Evolutionary conservation across 345 rosid species (phyloP).

Genomic region (Cardamine occulta): DNA sequence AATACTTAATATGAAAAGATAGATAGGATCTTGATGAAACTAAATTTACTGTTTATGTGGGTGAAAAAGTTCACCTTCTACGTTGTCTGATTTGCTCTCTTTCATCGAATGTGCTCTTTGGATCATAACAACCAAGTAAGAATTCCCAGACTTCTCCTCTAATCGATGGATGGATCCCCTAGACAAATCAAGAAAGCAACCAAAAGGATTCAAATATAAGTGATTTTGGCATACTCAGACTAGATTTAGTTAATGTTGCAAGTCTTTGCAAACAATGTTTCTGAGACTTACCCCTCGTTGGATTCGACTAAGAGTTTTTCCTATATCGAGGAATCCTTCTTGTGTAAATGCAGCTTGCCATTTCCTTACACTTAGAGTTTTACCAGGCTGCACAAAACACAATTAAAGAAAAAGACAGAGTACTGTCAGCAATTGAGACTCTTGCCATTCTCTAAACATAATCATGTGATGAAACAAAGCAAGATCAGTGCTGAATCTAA

Average conservation of each 20-base stretch:
- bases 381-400: constrained; percentile 74
- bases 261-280: constrained; percentile 9
- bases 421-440: constrained; percentile 10
- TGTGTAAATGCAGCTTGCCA: constrained; percentile 90
- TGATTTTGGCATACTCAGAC: neutral
- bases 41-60: neutral
- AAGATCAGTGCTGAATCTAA: neutral
- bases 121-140: constrained; percentile 91
- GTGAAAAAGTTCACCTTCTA: constrained; percentile 65
- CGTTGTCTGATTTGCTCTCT: constrained; percentile 72
- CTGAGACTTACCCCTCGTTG: constrained; percentile 67
- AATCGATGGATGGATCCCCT: constrained; percentile 97
- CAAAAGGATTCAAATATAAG: neutral
- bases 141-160: constrained; percentile 99
- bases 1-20: neutral
- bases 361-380: constrained; percentile 94
- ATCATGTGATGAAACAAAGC: neutral
- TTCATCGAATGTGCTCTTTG: constrained; percentile 86
- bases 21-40: neutral
- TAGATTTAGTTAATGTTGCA: neutral
- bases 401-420: constrained; percentile 8
- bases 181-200: constrained; percentile 28
- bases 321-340: constrained; percentile 77
- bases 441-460: neutral
- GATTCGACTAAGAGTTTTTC: constrained; percentile 80